These are phyloP conservation scores for Lasiodiplodia sp. DNA, from an alignment of 2,329 filamentous ascomycete species.

Conservation along the genomic window DNA sequence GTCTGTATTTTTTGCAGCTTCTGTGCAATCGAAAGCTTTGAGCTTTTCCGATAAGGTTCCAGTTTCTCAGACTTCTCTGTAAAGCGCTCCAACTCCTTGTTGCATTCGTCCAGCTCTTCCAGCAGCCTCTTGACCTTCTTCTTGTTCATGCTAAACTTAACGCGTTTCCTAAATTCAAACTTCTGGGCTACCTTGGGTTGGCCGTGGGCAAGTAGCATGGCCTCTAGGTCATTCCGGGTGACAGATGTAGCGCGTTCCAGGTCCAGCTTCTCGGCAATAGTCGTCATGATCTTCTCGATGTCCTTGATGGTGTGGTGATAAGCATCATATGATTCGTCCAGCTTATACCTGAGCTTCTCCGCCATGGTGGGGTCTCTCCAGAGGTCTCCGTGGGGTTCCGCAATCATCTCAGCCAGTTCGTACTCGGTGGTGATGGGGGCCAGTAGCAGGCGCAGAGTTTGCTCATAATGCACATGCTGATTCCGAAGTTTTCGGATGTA, in stretches of 20 bases:
- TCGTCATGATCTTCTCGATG: slow-evolving; percentile 45
- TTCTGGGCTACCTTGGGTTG: slow-evolving; percentile 40
- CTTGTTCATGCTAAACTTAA: slow-evolving; percentile 47
- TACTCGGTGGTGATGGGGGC: slow-evolving; percentile 46
- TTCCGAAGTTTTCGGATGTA: slow-evolving; percentile 47
- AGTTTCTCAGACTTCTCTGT: slow-evolving; percentile 48
- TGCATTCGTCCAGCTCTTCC: slow-evolving; percentile 48
- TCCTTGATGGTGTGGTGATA: slow-evolving; percentile 47
- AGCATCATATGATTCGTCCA: slow-evolving; percentile 45
- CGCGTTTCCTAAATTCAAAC: slow-evolving; percentile 45
- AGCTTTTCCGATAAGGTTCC: slow-evolving; percentile 43
- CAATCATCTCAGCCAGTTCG: slow-evolving; percentile 46
- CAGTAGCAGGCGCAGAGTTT: slow-evolving; percentile 46
- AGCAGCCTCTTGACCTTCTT: slow-evolving; percentile 46
- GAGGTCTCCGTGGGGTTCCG: slow-evolving; percentile 40
- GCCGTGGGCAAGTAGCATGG: slow-evolving; percentile 43
- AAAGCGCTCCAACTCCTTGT: slow-evolving; percentile 48
- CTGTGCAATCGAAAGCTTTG: slow-evolving; percentile 44
- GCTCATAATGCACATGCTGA: slow-evolving; percentile 47
- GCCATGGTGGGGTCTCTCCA: slow-evolving; percentile 44
- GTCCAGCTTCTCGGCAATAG: slow-evolving; percentile 47
- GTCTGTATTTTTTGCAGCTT: slow-evolving; percentile 44
- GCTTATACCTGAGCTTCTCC: slow-evolving; percentile 40
- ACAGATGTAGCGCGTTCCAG: slow-evolving; percentile 44
- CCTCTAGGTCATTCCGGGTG: slow-evolving; percentile 46